Evolutionary conservation across 257 asterid species (phyloP).

Genomic region (Ehretia macrophylla): DNA sequence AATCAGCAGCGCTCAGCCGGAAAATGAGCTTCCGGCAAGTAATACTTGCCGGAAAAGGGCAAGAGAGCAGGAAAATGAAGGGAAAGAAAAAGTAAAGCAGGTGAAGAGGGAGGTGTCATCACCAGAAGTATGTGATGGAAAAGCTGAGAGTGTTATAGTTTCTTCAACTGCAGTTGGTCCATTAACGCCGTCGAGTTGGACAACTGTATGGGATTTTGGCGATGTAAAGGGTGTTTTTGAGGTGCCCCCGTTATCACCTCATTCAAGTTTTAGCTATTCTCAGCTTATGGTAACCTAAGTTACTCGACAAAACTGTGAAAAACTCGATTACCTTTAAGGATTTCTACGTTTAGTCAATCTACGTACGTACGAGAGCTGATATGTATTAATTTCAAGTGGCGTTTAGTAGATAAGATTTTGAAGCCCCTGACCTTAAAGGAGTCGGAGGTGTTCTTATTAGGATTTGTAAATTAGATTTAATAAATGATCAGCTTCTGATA

Average conservation of each 20-base stretch:
- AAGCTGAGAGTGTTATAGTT: conserved; percentile 8
- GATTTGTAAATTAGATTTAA: no score
- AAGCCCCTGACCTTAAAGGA: no score
- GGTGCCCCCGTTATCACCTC: conserved; percentile 69
- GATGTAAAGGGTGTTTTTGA: conserved; percentile 78
- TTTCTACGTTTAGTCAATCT: no score
- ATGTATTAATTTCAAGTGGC: no score
- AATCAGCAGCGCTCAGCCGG: conserved; percentile 22
- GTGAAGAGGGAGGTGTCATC: conserved; percentile 36
- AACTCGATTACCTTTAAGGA: no score
- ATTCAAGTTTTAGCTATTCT: conserved; percentile 28
- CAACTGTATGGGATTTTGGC: conserved; percentile 63
- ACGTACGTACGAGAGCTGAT: no score
- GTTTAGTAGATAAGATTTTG: no score
- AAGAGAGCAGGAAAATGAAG: conserved; percentile 26
- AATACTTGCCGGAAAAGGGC: conserved; percentile 39
- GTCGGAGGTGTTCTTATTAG: no score
- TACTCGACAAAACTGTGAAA: no score
- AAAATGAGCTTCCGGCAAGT: conserved; percentile 6
- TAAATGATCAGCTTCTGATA: no score
- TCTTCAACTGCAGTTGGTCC: conserved; percentile 34
- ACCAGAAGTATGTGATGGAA: neutral
- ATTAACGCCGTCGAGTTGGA: conserved; percentile 83
- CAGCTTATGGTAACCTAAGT: conserved; percentile 20
- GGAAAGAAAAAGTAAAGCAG: conserved; percentile 29